Percentiles rank a stretch among this genome's conserved stretches.
Evolutionary conservation across 1,139 yeast species (phyloP).

Genomic region (Kurtzmaniella natalensis): DNA sequence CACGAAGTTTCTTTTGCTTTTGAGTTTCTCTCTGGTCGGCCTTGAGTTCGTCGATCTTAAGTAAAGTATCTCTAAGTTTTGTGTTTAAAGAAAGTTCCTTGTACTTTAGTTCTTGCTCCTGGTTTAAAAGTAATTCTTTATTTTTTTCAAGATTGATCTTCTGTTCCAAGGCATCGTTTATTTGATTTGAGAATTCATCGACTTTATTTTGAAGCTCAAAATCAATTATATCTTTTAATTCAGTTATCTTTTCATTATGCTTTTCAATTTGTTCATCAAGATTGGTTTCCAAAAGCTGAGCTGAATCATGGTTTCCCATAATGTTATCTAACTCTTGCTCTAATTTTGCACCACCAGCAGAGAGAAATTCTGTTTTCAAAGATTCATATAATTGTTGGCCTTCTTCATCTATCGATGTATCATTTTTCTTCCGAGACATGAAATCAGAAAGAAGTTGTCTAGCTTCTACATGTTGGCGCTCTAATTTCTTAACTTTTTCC

Average conservation of each 20-base stretch:
- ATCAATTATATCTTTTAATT: conserved; percentile 26
- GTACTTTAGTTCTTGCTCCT: conserved; percentile 42
- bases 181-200: conserved; percentile 28
- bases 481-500: conserved; percentile 34
- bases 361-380: conserved; percentile 54
- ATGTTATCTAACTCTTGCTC: conserved; percentile 47
- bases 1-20: conserved; percentile 64
- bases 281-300: conserved; percentile 34
- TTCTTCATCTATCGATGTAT: conserved; percentile 37
- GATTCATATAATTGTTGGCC: conserved; percentile 58
- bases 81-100: conserved; percentile 56
- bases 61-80: conserved; percentile 58
- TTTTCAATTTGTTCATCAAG: conserved; percentile 41
- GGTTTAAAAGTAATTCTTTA: conserved; percentile 36
- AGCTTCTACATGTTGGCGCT: conserved; percentile 47
- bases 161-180: conserved; percentile 29
- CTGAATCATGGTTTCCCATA: conserved; percentile 41
- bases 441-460: conserved; percentile 37
- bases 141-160: conserved; percentile 35
- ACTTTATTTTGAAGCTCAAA: conserved; percentile 30
- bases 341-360: conserved; percentile 54
- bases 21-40: conserved; percentile 75
- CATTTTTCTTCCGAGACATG: conserved; percentile 29
- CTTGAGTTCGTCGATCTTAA: conserved; percentile 64
- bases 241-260: conserved; percentile 36